Conservation (phyloP, 1,139 yeast genomes). For the Ashbya aceris region DNA sequence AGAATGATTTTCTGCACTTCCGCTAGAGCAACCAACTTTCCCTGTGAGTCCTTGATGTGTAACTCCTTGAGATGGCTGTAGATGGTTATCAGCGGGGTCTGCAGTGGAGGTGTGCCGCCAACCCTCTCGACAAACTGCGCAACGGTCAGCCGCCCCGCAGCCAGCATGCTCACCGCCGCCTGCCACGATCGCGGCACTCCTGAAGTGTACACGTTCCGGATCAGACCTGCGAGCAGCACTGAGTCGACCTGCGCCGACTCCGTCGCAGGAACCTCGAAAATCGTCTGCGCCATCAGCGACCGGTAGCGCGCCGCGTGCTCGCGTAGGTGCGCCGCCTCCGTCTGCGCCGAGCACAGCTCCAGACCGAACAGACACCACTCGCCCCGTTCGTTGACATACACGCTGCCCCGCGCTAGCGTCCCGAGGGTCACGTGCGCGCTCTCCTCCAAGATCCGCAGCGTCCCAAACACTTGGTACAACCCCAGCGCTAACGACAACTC, state of each 20-base stretch:
- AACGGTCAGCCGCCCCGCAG: constrained; percentile 15
- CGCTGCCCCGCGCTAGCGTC: constrained; percentile 45
- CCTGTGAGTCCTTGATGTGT: constrained; percentile 23
- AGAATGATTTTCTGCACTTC: constrained; percentile 19
- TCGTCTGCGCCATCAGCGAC: constrained; percentile 24
- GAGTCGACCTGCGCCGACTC: constrained; percentile 52
- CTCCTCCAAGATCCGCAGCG: constrained; percentile 52
- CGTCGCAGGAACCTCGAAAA: constrained; percentile 33
- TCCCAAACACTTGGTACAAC: constrained; percentile 44
- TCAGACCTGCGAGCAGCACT: constrained; percentile 50
- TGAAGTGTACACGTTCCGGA: constrained; percentile 42
- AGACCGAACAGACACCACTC: constrained; percentile 85
- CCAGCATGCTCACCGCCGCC: constrained; percentile 8
- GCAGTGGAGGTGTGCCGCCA: constrained; percentile 14
- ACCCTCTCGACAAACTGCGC: constrained; percentile 13
- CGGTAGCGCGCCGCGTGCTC: constrained; percentile 4
- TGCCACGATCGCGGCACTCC: constrained; percentile 19
- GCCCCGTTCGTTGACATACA: constrained; percentile 59
- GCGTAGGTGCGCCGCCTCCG: constrained; percentile 33
- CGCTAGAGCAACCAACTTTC: constrained; percentile 19
- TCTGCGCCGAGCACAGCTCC: constrained; percentile 52
- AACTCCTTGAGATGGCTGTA: constrained; percentile 23
- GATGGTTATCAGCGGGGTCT: constrained; percentile 14
- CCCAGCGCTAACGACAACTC: constrained; percentile 48
- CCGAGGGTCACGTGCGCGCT: constrained; percentile 64